Evolutionary conservation across 768 basidiomycete species (phyloP).

Genomic region (Mycena indigotica): DNA sequence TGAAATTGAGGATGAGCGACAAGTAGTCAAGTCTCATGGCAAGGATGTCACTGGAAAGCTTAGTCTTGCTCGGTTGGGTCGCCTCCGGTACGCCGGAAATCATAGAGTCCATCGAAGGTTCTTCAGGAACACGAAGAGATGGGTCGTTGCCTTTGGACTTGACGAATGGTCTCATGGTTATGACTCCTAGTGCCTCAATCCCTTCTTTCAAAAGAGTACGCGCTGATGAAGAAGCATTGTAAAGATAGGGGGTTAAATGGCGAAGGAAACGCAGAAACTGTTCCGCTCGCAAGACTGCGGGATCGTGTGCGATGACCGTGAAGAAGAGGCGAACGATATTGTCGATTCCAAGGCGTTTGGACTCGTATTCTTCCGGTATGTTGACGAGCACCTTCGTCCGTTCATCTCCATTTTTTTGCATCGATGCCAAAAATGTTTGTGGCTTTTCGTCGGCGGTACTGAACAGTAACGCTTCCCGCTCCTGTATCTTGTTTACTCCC

Average conservation of each 20-base stretch:
- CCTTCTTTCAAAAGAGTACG: slow-evolving; percentile 65
- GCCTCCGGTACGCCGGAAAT: slow-evolving; percentile 35
- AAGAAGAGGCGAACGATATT: slow-evolving; percentile 72
- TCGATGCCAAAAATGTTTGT: slow-evolving; percentile 62
- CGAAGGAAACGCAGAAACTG: slow-evolving; percentile 68
- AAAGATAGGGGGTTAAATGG: slow-evolving; percentile 56
- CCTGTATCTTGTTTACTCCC: slow-evolving; percentile 61
- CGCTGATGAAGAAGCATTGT: slow-evolving; percentile 54
- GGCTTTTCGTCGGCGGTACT: slow-evolving; percentile 73
- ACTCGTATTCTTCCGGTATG: slow-evolving; percentile 63
- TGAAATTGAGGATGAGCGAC: slow-evolving; percentile 51
- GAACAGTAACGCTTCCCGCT: slow-evolving; percentile 70
- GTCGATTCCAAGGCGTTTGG: slow-evolving; percentile 57
- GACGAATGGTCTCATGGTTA: slow-evolving; percentile 48
- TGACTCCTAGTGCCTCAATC: slow-evolving; percentile 63
- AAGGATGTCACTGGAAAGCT: slow-evolving; percentile 53
- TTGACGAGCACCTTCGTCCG: slow-evolving; percentile 45
- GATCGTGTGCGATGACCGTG: slow-evolving; percentile 79
- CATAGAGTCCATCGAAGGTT: slow-evolving; percentile 27
- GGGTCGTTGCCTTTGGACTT: slow-evolving; percentile 48
- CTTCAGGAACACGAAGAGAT: slow-evolving; percentile 32
- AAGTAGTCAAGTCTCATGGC: slow-evolving; percentile 71
- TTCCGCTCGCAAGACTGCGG: slow-evolving; percentile 65
- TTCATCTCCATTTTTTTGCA: slow-evolving; percentile 47
- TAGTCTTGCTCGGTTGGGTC: slow-evolving; percentile 43